Evolutionary conservation across 2,329 filamentous ascomycete genomes (phyloP), one percentile per base, ranked within the genome.

Genomic region (Ilyonectria mors-panacis): DNA sequence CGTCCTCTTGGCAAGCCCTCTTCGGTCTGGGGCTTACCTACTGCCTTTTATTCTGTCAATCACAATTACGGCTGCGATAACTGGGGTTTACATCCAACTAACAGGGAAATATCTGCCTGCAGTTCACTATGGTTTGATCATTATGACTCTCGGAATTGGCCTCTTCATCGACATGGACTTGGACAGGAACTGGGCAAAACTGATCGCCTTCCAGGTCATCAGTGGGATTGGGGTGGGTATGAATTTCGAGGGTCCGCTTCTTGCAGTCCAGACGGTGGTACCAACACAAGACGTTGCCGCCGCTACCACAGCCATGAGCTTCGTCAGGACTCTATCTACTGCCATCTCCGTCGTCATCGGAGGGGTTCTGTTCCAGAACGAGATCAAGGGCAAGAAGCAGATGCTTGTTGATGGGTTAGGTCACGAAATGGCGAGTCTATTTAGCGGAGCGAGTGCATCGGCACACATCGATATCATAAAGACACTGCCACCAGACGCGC

Each of bases 301-400:
- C 2, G 90, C 88, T 15, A 91, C 89, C 0, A 86, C 88, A 0
- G 89, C 88, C 0, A 89, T 91, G 70, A 85, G 86, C 4, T 91
- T 92, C 72, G 82, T 88, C 6, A 86, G 91, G 30, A 90, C 90
- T 59, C 81, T 93, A 2, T 87, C 88, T 2, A 91, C 88, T 0
- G 86, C 88, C 1, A 85, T 90, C n/a, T 88, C 87, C 0, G 85
- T 93, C 51, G 91, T 93, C 1, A 84, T 93, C 35, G 92, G 92
- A 5, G 87, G 90, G 3, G 90, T 93, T 6, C 84, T 94, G 4
- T 94, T 94, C 79, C 89, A 93, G 76, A 93, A 94, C 74, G 81
- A 85, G 54, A 91, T 93, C 87, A 80, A 86, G 62, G 79, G 79
- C 28, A 84, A 87, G 64, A 81, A 83, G 9, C 70, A 80, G 6